Conservation (phyloP, 1,284 basidiomycete genomes). For the Entoloma clypeatum region DNA sequence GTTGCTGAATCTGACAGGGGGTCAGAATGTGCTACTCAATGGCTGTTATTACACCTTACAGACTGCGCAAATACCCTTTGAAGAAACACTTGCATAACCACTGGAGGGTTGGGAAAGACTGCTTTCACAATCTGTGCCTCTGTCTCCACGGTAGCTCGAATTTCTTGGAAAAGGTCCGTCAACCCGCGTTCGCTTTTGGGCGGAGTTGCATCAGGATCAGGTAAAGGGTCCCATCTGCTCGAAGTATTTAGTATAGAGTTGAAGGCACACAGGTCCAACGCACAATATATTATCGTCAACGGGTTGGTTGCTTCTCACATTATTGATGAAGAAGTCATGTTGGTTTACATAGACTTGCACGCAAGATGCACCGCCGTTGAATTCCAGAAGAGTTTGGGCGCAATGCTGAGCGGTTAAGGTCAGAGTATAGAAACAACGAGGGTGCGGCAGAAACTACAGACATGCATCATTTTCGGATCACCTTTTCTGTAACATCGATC, state of each 20-base stretch:
- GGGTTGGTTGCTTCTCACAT: slow-evolving; percentile 60
- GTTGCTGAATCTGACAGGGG: slow-evolving; percentile 80
- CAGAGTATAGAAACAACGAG: background rate
- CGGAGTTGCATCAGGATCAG: slow-evolving; percentile 75
- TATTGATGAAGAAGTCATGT: slow-evolving; percentile 98
- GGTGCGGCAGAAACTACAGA: slow-evolving; percentile 29
- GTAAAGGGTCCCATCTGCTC: slow-evolving; percentile 75
- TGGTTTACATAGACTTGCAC: slow-evolving; percentile 99
- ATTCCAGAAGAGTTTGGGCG: slow-evolving; percentile 93
- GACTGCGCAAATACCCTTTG: slow-evolving; percentile 98
- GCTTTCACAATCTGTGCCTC: slow-evolving; percentile 98
- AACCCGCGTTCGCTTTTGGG: slow-evolving; percentile 84
- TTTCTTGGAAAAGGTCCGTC: slow-evolving; percentile 80
- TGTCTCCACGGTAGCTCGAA: slow-evolving; percentile 87
- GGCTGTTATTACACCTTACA: slow-evolving; percentile 42
- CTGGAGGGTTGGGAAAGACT: slow-evolving; percentile 94
- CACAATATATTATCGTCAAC: slow-evolving; percentile 62
- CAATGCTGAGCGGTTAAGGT: slow-evolving; percentile 75
- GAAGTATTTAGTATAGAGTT: slow-evolving; percentile 14
- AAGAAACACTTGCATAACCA: slow-evolving; percentile 99
- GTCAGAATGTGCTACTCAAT: background rate
- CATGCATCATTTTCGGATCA: slow-evolving; percentile 99
- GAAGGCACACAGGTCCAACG: slow-evolving; percentile 24
- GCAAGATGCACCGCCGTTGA: slow-evolving; percentile 96
- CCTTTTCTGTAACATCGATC: slow-evolving; percentile 94